Evolutionary conservation across 2,329 filamentous ascomycete genomes (phyloP).

Genomic region (Clarireedia monteithiana): DNA sequence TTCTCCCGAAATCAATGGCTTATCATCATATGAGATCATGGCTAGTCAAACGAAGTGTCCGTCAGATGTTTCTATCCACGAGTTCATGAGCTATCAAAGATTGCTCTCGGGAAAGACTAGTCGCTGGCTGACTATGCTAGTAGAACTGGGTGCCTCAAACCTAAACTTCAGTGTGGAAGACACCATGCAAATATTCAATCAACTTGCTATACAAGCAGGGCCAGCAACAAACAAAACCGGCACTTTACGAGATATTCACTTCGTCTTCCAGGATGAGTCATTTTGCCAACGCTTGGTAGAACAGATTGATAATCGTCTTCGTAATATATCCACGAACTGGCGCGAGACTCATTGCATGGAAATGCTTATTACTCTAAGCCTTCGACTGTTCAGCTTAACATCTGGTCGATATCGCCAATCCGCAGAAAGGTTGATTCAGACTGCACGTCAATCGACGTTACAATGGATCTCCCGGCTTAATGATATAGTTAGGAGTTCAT

Average conservation of each 20-base stretch:
- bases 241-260: constrained; percentile 39
- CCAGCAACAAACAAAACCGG: constrained; percentile 31
- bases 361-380: constrained; percentile 42
- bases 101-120: constrained; percentile 36
- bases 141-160: constrained; percentile 43
- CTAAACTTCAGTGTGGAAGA: constrained; percentile 52
- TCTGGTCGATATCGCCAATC: not conserved
- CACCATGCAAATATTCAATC: constrained; percentile 40
- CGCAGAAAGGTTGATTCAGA: constrained; percentile 30
- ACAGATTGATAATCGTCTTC: constrained; percentile 39
- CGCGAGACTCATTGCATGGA: constrained; percentile 52
- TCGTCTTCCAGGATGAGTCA: constrained; percentile 37
- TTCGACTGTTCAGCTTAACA: constrained; percentile 30
- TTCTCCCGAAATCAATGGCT: constrained; percentile 21
- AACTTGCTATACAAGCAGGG: constrained; percentile 47
- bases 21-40: constrained; percentile 35
- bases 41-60: constrained; percentile 41
- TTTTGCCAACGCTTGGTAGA: constrained; percentile 44
- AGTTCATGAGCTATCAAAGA: constrained; percentile 39
- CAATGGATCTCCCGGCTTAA: constrained; percentile 44
- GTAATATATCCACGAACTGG: constrained; percentile 45
- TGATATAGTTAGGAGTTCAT: constrained; percentile 34
- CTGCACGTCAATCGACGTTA: constrained; percentile 34
- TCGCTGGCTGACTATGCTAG: constrained; percentile 41
- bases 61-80: constrained; percentile 36